phyloP scores from a whole-genome alignment of 495 filamentous ascomycete genomes.

The Penicillium lividum region DNA sequence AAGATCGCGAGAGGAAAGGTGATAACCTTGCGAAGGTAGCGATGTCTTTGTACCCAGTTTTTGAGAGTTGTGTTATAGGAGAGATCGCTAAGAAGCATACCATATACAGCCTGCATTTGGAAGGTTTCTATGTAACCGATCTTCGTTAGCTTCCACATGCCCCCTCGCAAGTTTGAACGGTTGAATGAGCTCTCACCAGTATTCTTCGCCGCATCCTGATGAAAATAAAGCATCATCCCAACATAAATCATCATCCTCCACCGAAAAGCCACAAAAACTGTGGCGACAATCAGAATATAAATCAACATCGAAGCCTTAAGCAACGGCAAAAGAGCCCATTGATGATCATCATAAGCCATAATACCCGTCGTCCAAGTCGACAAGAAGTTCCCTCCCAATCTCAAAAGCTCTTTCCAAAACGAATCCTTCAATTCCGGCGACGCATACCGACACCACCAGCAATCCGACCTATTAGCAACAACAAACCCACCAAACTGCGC shows the following conservation, averaged over 20 bases:
- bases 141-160: neutral
- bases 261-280: constrained; percentile 56
- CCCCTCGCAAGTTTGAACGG: neutral
- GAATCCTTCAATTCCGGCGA: constrained; percentile 47
- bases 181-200: constrained; percentile 25
- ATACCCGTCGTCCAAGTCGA: constrained; percentile 60
- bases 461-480: constrained; percentile 57
- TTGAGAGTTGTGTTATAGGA: constrained; percentile 22
- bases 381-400: constrained; percentile 53
- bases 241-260: constrained; percentile 58
- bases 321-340: constrained; percentile 66
- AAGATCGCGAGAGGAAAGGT: constrained; percentile 57
- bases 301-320: constrained; percentile 63
- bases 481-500: constrained; percentile 63
- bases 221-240: constrained; percentile 55
- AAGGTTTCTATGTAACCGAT: constrained; percentile 35
- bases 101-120: constrained; percentile 64
- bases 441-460: constrained; percentile 62
- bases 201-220: constrained; percentile 41
- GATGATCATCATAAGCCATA: constrained; percentile 65
- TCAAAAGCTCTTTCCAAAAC: constrained; percentile 38
- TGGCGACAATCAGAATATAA: constrained; percentile 58
- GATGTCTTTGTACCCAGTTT: constrained; percentile 36
- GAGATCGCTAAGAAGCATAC: constrained; percentile 64
- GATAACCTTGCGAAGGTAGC: constrained; percentile 60